Percentiles rank a stretch among this genome's conserved stretches.
These are phyloP conservation scores for Colletotrichum aenigma DNA, from an alignment of 2,329 filamentous ascomycete genomes.

Conservation along the genomic window DNA sequence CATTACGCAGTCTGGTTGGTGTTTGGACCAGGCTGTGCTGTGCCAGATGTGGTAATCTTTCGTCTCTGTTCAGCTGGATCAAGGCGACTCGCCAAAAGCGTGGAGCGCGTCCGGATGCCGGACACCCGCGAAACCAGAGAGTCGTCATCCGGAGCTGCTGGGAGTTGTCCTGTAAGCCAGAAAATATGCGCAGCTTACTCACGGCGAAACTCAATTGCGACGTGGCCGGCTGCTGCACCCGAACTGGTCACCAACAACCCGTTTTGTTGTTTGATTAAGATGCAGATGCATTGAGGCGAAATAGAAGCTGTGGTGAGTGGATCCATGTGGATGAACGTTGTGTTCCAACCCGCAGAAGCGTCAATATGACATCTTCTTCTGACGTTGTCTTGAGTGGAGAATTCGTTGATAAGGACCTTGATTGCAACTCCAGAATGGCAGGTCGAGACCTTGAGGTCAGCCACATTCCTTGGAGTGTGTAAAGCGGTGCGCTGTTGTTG, in stretches of 20 bases:
- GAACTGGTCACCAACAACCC: not conserved
- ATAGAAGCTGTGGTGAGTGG: not conserved
- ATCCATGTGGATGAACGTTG: not conserved
- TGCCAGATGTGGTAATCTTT: not conserved
- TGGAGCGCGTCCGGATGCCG: not conserved
- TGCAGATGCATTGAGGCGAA: not conserved
- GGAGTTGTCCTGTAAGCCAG: not conserved
- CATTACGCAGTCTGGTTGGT: not conserved
- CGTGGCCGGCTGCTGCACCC: not conserved
- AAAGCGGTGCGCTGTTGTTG: not conserved
- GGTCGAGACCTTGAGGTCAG: not conserved
- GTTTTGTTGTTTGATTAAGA: not conserved
- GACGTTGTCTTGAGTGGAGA: not conserved
- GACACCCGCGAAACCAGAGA: not conserved
- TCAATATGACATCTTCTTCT: not conserved
- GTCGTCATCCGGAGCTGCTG: not conserved
- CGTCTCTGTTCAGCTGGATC: not conserved
- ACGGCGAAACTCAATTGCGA: not conserved
- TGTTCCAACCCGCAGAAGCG: not conserved
- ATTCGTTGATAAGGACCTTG: not conserved
- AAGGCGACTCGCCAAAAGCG: not conserved
- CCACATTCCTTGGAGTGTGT: not conserved
- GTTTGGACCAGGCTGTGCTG: not conserved
- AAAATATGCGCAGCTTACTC: not conserved
- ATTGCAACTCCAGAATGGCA: not conserved